Percentiles rank a stretch among this genome's conserved stretches.
These are phyloP conservation scores for Ustilago shanxiensis DNA, from an alignment of 1,284 basidiomycete species.

Conservation along the genomic window DNA sequence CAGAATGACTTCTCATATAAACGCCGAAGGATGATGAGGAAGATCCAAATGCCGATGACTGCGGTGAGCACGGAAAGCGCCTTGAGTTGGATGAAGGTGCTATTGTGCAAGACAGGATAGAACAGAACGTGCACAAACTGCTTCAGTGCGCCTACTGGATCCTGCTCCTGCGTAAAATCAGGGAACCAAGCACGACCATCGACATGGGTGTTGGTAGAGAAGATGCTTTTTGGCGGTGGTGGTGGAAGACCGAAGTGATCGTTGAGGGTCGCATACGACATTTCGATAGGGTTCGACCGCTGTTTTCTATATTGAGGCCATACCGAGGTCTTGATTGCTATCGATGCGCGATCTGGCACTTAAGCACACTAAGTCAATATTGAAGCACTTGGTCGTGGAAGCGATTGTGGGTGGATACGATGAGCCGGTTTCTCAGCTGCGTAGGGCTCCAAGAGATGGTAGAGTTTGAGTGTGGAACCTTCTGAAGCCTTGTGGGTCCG, in stretches of 20 bases:
- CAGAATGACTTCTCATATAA: conserved; percentile 38
- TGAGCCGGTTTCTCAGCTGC: too few species aligned
- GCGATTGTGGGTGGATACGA: too few species aligned
- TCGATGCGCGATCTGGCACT: not conserved
- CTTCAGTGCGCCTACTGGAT: conserved; percentile 18
- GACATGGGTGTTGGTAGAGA: conserved; percentile 21
- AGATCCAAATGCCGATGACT: conserved; percentile 31
- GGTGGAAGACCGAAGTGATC: conserved; percentile 20
- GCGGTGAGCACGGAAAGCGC: conserved; percentile 26
- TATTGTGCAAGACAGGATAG: conserved; percentile 12
- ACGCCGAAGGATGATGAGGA: conserved; percentile 36
- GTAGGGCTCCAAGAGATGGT: too few species aligned
- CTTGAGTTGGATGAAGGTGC: conserved; percentile 42
- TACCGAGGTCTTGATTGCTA: not conserved
- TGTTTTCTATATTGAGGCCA: not conserved
- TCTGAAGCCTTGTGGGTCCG: not conserved
- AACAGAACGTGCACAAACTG: conserved; percentile 34
- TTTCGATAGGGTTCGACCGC: not conserved
- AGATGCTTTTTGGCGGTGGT: conserved; percentile 26
- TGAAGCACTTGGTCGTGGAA: too few species aligned
- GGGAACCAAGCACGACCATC: conserved; percentile 40
- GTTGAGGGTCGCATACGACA: conserved; percentile 36
- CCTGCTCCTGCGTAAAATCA: conserved; percentile 22
- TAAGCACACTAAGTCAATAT: not conserved
- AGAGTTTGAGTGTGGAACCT: too few species aligned